These are phyloP conservation scores for Neofusicoccum ribis DNA, from an alignment of 2,329 filamentous ascomycete species.

Conservation along the genomic window DNA sequence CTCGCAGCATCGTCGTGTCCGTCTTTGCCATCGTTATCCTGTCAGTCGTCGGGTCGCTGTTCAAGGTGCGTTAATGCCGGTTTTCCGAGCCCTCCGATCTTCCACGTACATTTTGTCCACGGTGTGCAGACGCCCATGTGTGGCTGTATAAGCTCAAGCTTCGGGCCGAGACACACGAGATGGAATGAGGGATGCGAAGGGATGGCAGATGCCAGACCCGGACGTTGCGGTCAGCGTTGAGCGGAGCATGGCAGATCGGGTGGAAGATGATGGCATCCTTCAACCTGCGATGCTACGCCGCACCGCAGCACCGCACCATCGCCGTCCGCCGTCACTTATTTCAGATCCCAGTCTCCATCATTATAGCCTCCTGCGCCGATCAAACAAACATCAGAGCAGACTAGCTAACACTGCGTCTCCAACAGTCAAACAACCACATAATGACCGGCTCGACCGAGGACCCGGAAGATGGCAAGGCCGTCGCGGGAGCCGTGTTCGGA, in stretches of 20 bases:
- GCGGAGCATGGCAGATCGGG: neutral
- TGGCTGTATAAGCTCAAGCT: no score
- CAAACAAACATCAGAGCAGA: neutral
- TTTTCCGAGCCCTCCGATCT: neutral
- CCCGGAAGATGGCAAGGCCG: conserved; percentile 71
- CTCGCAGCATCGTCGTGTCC: conserved; percentile 67
- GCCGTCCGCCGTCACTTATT: neutral
- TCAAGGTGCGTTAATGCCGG: conserved; percentile 54
- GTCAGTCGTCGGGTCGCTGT: conserved; percentile 69
- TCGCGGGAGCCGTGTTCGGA: conserved; percentile 82
- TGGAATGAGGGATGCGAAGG: no score
- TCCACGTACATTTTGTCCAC: no score
- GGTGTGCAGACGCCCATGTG: no score
- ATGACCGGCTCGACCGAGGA: conserved; percentile 74
- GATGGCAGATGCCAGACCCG: no score
- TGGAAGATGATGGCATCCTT: neutral
- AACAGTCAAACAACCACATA: conserved; percentile 70
- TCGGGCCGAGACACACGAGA: no score
- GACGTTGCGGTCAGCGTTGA: neutral
- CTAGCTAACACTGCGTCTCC: conserved; percentile 24
- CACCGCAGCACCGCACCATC: neutral
- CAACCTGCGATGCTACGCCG: neutral
- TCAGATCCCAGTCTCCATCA: neutral
- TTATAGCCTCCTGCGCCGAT: neutral
- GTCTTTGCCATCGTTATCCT: conserved; percentile 66